Base-by-base conservation (phyloP, 1,139 yeast species). In the Candida smagusa region DNA sequence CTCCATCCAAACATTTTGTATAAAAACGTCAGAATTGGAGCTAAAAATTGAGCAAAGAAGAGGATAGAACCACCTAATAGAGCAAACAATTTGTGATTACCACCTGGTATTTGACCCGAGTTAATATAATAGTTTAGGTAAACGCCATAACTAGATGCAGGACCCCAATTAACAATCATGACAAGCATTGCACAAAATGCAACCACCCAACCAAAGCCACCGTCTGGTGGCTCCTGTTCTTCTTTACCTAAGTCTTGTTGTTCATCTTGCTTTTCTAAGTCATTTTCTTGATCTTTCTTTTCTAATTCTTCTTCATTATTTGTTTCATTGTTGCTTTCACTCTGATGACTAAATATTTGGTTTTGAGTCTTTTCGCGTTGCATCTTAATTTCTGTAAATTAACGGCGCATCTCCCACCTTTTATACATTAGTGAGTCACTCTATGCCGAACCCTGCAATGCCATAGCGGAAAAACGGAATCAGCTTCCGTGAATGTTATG, bases 191-290 rank as follows among this genome's bases (percentile, higher is more conserved):
- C 76, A 46, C 84, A 74, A 2, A 73, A 38, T 0, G 81, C 78
- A 38, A 81, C 72, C 6, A 81, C 74, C 89, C 92, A 84, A 1
- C 87, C 88, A 45, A 74, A 74, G 1, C 86, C 86, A 21, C 79
- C 77, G 58, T 84, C 92, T 2, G 83, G 80, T 2, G 83, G 84
- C 28, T 3, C 13, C 4, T 22, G 12, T 1, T 4, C 11, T 30
- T 22, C 2, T 22, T 66, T 61, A 32, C 63, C 68, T 9, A 51
- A 58, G 9, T 43, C 46, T 12, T 40, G 45, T 9, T 38, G 27
- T 9, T 30, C 33, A 12, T 7, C 23, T 28, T 34, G 31, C 13
- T 41, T 48, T 7, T 41, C 46, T n/a, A 34, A 42, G 13, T 30
- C 40, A 6, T 35, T 36, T 6, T 22, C 38, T 6, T 22, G 30